Conservation (phyloP, 2,329 filamentous ascomycete species). For the Colletotrichum aenigma region DNA sequence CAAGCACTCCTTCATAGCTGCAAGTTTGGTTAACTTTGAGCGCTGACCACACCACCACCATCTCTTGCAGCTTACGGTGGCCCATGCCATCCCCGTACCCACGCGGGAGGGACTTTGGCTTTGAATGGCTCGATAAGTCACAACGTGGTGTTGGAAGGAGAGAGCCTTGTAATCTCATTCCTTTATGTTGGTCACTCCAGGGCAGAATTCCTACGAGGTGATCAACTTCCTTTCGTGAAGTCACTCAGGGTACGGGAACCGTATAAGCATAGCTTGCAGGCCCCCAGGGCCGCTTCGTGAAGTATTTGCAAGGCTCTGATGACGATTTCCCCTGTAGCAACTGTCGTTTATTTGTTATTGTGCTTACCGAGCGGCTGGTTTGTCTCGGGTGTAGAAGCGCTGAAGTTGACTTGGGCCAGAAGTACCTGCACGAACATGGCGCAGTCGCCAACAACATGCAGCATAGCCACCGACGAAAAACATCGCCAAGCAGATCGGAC, state of each 20-base stretch:
- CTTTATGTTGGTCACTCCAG: fast-evolving
- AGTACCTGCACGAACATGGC: background rate
- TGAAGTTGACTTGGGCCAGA: background rate
- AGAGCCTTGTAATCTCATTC: background rate
- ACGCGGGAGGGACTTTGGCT: background rate
- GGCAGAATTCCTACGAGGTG: background rate
- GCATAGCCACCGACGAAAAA: background rate
- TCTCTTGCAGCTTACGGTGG: background rate
- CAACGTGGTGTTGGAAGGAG: background rate
- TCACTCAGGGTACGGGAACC: background rate
- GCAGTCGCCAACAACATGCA: background rate
- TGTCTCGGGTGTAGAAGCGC: background rate
- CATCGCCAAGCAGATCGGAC: background rate
- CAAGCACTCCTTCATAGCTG: background rate
- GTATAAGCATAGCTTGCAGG: background rate
- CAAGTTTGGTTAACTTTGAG: background rate
- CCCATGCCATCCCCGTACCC: background rate
- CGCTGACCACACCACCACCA: background rate
- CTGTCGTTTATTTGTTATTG: background rate
- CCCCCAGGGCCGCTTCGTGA: background rate
- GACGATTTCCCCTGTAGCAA: background rate
- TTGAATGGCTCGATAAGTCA: background rate
- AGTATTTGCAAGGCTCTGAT: background rate
- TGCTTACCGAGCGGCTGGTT: background rate
- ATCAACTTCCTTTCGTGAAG: background rate